Evolutionary conservation across 306 rosid species (phyloP).

Genomic region (Hippophae tibetana): DNA sequence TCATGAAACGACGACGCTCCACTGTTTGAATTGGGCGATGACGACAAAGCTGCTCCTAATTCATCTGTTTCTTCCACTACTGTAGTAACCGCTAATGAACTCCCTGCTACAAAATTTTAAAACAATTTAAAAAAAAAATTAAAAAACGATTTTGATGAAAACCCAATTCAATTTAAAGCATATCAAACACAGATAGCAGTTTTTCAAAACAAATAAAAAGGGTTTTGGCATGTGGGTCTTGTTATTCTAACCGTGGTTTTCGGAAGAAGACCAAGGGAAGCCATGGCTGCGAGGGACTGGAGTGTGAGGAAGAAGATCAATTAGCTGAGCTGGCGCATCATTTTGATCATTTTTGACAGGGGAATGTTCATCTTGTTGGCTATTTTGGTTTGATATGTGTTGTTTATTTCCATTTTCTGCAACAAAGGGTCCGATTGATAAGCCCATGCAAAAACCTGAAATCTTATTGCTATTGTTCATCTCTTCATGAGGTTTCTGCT

Average conservation of each 20-base stretch:
- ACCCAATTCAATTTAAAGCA: neutral
- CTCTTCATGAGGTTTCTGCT: constrained; percentile 1
- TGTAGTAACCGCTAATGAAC: neutral
- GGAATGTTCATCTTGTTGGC: neutral
- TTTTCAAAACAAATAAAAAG: neutral
- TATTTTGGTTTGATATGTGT: neutral
- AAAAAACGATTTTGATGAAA: neutral
- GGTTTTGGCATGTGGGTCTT: neutral
- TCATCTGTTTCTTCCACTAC: constrained; percentile 14
- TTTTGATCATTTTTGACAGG: neutral
- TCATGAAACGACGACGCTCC: constrained; percentile 29
- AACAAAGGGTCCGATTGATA: constrained; percentile 22
- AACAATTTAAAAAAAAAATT: neutral
- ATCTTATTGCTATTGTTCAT: neutral
- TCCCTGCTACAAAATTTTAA: neutral
- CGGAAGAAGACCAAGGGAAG: constrained; percentile 27
- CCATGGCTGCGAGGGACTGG: constrained; percentile 28
- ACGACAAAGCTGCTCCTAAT: constrained; percentile 5
- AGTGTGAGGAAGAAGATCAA: constrained; percentile 30
- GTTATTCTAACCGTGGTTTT: constrained; percentile 10
- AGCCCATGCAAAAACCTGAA: constrained; percentile 22
- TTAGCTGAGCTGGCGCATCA: constrained; percentile 7
- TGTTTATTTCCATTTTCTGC: neutral
- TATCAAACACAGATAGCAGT: neutral
- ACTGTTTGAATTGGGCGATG: constrained; percentile 23